Evolutionary conservation across 345 rosid genomes (phyloP).

Genomic region (Excoecaria cochinchinensis): DNA sequence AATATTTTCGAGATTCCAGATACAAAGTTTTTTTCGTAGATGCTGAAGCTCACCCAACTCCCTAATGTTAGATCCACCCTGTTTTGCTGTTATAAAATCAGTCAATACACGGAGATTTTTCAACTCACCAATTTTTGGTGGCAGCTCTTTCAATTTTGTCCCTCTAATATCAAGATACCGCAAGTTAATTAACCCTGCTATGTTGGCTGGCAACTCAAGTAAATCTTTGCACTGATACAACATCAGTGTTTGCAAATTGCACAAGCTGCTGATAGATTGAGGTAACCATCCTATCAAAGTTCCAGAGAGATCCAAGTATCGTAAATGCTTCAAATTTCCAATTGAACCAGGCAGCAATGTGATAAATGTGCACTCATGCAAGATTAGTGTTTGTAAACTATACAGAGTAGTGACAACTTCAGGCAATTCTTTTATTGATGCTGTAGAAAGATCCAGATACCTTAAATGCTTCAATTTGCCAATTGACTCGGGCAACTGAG

Average conservation of each 20-base stretch:
- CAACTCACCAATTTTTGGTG: neutral
- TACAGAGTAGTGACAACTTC: neutral
- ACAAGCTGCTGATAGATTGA: neutral
- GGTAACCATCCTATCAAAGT: slow-evolving; percentile 3
- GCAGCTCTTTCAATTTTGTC: slow-evolving; percentile 11
- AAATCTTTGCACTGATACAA: slow-evolving; percentile 2
- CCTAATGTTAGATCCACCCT: slow-evolving; percentile 2
- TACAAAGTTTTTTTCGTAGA: slow-evolving; percentile 3
- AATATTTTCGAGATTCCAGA: slow-evolving; percentile 9
- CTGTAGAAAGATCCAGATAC: slow-evolving; percentile 10
- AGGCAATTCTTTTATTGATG: slow-evolving; percentile 7
- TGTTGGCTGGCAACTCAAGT: neutral
- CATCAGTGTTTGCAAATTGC: slow-evolving; percentile 9
- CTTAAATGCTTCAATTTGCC: slow-evolving; percentile 10
- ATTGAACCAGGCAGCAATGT: slow-evolving; percentile 1
- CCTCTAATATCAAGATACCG: neutral
- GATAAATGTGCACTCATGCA: slow-evolving; percentile 1
- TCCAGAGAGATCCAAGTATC: slow-evolving; percentile 13
- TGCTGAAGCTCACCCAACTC: slow-evolving; percentile 7
- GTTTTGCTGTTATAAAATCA: neutral
- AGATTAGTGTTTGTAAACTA: slow-evolving; percentile 4
- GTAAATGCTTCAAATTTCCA: slow-evolving; percentile 2
- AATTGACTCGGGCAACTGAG: slow-evolving; percentile 2
- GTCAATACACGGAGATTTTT: slow-evolving; percentile 3
- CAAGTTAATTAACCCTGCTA: slow-evolving; percentile 7